Evolutionary conservation across 768 basidiomycete genomes (phyloP).

Genomic region (Zangia roseola): DNA sequence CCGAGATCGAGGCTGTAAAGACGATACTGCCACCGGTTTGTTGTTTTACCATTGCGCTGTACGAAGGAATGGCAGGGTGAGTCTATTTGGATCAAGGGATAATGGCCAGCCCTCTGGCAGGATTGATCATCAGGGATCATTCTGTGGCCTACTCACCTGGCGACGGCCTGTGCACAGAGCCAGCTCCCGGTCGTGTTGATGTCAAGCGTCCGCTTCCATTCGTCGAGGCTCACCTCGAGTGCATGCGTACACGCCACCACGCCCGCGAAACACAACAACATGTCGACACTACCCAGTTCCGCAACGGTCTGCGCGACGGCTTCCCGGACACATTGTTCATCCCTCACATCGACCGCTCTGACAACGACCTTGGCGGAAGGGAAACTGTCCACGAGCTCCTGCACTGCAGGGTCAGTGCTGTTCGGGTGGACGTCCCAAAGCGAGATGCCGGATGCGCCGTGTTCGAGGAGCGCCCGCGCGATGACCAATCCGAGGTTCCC

Average conservation of each 20-base stretch:
- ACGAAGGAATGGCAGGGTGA: neutral
- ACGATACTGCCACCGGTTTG: conserved; percentile 41
- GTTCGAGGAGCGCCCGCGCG: conserved; percentile 43
- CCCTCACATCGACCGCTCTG: conserved; percentile 35
- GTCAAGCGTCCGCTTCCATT: conserved; percentile 40
- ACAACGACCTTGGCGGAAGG: conserved; percentile 34
- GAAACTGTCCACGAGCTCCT: conserved; percentile 23
- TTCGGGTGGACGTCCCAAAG: conserved; percentile 25
- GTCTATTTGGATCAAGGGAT: neutral
- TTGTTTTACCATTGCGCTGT: conserved; percentile 43
- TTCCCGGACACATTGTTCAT: conserved; percentile 24
- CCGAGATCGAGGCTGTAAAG: conserved; percentile 44
- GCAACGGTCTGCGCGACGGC: conserved; percentile 25
- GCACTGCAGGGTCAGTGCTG: conserved; percentile 4
- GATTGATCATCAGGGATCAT: neutral
- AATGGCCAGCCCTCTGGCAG: neutral
- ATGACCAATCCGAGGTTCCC: conserved; percentile 38
- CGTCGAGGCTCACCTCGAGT: conserved; percentile 28
- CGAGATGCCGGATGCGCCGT: conserved; percentile 34
- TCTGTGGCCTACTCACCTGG: conserved; percentile 27
- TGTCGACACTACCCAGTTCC: conserved; percentile 34
- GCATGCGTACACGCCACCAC: conserved; percentile 37
- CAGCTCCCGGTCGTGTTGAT: conserved; percentile 46
- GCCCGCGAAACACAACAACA: conserved; percentile 44
- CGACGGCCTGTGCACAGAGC: conserved; percentile 43